Conservation (phyloP, 768 basidiomycete species). For the Rhodosporidiobolus odoratus region DNA sequence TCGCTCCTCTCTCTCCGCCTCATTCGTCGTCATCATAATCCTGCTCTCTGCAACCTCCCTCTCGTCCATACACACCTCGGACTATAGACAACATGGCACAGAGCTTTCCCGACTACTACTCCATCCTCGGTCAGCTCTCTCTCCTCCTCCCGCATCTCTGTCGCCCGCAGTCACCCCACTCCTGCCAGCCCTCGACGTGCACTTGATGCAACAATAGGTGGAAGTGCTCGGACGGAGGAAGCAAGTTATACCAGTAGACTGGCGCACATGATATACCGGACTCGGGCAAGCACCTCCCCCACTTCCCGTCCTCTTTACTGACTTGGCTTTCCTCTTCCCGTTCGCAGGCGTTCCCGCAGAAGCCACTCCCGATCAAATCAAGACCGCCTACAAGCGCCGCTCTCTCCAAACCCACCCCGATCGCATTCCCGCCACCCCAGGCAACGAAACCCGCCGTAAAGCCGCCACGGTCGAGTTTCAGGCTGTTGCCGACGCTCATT, state of each 20-base stretch:
- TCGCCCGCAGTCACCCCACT: not conserved
- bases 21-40: not conserved
- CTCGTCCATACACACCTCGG: not conserved
- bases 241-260: too few relatives aligned
- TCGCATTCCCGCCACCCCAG: conserved; percentile 23
- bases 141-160: not conserved
- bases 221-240: too few relatives aligned
- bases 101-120: conserved; percentile 37
- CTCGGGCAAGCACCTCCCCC: not conserved
- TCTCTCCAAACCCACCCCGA: conserved; percentile 38
- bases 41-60: not conserved
- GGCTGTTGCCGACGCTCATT: conserved; percentile 37
- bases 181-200: not conserved
- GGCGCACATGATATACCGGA: too few relatives aligned
- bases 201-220: not conserved
- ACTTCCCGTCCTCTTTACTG: not conserved
- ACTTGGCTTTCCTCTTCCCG: not conserved
- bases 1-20: not conserved
- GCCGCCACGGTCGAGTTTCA: conserved; percentile 35
- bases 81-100: not conserved
- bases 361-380: conserved; percentile 32
- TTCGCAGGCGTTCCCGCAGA: conserved; percentile 8
- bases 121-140: conserved; percentile 12
- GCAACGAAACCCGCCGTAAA: conserved; percentile 10
- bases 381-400: conserved; percentile 38